Conservation (phyloP, 2,329 filamentous ascomycete genomes). For the Pyricularia pennisetigena region DNA sequence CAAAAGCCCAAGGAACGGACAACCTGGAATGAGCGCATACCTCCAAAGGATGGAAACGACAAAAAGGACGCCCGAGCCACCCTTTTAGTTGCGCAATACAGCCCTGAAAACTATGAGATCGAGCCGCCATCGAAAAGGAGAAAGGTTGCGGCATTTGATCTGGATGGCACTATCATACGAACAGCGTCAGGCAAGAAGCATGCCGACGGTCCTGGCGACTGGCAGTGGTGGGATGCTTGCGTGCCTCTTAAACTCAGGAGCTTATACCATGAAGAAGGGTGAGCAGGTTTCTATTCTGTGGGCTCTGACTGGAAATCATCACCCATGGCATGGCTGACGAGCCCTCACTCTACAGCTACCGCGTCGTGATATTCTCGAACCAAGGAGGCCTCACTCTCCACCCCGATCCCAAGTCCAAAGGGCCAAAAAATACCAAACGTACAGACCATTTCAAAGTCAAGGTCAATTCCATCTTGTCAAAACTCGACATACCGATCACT, state of each 20-base stretch:
- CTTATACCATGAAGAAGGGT: slow-evolving; percentile 60
- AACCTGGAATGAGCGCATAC: slow-evolving; percentile 58
- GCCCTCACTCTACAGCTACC: slow-evolving; percentile 41
- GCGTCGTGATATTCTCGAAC: slow-evolving; percentile 75
- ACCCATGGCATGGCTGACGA: neutral
- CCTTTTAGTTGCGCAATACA: slow-evolving; percentile 67
- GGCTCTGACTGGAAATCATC: neutral
- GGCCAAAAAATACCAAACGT: slow-evolving; percentile 50
- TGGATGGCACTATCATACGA: slow-evolving; percentile 79
- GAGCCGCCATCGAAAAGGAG: slow-evolving; percentile 24
- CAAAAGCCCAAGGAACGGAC: slow-evolving; percentile 73
- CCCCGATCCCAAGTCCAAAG: slow-evolving; percentile 56
- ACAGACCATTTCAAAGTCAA: slow-evolving; percentile 78
- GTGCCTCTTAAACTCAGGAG: slow-evolving; percentile 60
- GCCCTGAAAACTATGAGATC: slow-evolving; percentile 24
- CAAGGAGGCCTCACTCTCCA: slow-evolving; percentile 75
- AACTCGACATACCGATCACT: slow-evolving; percentile 65
- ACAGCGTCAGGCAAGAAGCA: slow-evolving; percentile 76
- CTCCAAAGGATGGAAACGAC: slow-evolving; percentile 8
- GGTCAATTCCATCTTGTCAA: slow-evolving; percentile 55
- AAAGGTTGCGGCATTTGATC: slow-evolving; percentile 65
- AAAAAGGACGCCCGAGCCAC: slow-evolving; percentile 39
- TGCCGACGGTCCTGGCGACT: slow-evolving; percentile 61
- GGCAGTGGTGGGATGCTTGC: slow-evolving; percentile 82
- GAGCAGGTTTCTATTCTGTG: slow-evolving; percentile 11